Evolutionary conservation across 2,329 filamentous ascomycete genomes (phyloP).

Genomic region (Bimuria novae-zelandiae): DNA sequence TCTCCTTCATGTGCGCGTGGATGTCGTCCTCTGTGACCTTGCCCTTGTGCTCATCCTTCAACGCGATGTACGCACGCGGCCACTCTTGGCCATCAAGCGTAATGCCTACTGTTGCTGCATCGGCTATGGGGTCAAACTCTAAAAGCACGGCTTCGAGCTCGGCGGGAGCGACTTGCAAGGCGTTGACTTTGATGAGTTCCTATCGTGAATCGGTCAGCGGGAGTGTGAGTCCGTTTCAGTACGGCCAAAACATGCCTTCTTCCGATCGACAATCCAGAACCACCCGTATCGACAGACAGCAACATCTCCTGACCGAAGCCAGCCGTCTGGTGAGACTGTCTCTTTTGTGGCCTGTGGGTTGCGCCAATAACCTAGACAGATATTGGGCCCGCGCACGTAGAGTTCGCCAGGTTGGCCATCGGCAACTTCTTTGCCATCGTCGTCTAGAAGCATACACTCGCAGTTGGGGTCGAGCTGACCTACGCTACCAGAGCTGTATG

Average conservation of each 20-base stretch:
- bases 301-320: constrained; percentile 45
- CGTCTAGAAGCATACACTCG: constrained; percentile 49
- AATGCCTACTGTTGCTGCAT: constrained; percentile 61
- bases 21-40: constrained; percentile 35
- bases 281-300: constrained; percentile 39
- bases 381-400: constrained; percentile 46
- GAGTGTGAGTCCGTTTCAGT: not conserved
- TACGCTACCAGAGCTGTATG: constrained; percentile 43
- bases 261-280: constrained; percentile 46
- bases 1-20: constrained; percentile 47
- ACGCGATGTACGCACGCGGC: constrained; percentile 58
- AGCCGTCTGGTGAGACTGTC: constrained; percentile 44
- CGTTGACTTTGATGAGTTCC: constrained; percentile 51
- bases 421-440: constrained; percentile 48
- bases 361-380: constrained; percentile 49
- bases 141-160: constrained; percentile 57
- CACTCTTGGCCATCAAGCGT: constrained; percentile 56
- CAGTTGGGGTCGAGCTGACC: constrained; percentile 48
- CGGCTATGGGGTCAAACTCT: constrained; percentile 57
- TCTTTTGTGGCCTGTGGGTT: constrained; percentile 48
- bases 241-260: constrained; percentile 32
- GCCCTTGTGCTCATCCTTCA: constrained; percentile 53
- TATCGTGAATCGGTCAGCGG: constrained; percentile 10
- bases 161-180: constrained; percentile 43
- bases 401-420: constrained; percentile 47